Percentiles rank a stretch among this genome's conserved stretches.
phyloP scores from a whole-genome alignment of 2,329 filamentous ascomycete species.

The Cladosporium sp. region DNA sequence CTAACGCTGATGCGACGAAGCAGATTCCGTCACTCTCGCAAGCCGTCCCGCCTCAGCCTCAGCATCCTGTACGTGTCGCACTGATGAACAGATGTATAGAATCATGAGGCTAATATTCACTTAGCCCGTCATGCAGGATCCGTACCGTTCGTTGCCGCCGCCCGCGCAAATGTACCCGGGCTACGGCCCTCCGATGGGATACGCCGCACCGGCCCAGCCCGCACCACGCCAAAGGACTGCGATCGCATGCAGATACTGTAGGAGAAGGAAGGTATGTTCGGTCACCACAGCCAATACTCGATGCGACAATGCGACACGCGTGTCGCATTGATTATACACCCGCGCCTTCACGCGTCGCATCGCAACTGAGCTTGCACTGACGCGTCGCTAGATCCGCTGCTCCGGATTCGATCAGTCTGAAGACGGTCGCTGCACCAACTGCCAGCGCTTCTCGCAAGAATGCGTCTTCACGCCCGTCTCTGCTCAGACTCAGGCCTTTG shows the following conservation, averaged over 20 bases:
- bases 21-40: slow-evolving; percentile 39
- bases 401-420: slow-evolving; percentile 72
- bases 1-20: slow-evolving; percentile 31
- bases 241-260: slow-evolving; percentile 62
- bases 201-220: slow-evolving; percentile 46
- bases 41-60: slow-evolving; percentile 33
- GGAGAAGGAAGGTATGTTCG: slow-evolving; percentile 56
- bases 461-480: slow-evolving; percentile 77
- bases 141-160: slow-evolving; percentile 47
- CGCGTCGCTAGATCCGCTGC: slow-evolving; percentile 64
- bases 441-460: slow-evolving; percentile 71
- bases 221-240: slow-evolving; percentile 62
- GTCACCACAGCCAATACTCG: background rate
- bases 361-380: slow-evolving; percentile 18
- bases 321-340: background rate
- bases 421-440: slow-evolving; percentile 72
- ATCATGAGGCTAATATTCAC: slow-evolving; percentile 4
- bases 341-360: slow-evolving; percentile 11
- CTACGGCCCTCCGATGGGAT: slow-evolving; percentile 43
- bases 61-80: slow-evolving; percentile 15
- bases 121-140: slow-evolving; percentile 48
- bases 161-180: slow-evolving; percentile 44
- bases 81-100: background rate
- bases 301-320: slow-evolving; percentile 4
- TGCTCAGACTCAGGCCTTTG: slow-evolving; percentile 72